These are phyloP conservation scores for Calonectria henricotiae DNA, from an alignment of 2,329 filamentous ascomycete species.

Conservation along the genomic window DNA sequence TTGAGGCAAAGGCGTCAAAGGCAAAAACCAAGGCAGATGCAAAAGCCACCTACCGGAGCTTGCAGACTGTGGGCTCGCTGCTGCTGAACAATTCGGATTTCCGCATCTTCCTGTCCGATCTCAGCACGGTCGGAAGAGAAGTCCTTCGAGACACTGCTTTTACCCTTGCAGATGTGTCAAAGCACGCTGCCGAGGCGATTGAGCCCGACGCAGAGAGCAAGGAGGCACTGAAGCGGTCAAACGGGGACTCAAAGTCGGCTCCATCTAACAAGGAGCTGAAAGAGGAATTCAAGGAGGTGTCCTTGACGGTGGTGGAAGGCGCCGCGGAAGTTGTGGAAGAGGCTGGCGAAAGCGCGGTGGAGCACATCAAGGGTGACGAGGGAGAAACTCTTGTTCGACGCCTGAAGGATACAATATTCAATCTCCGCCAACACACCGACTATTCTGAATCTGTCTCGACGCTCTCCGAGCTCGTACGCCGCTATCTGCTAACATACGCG, in stretches of 20 bases:
- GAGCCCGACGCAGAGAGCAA: conserved; percentile 78
- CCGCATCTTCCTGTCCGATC: conserved; percentile 85
- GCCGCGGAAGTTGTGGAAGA: conserved; percentile 70
- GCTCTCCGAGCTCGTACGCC: conserved; percentile 81
- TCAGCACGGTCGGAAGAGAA: conserved; percentile 84
- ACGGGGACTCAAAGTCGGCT: conserved; percentile 52
- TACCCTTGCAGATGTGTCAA: conserved; percentile 82
- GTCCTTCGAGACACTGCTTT: conserved; percentile 91
- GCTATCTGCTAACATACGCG: conserved; percentile 85
- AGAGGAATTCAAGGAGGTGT: conserved; percentile 70
- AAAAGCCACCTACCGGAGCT: conserved; percentile 77
- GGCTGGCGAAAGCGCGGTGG: conserved; percentile 79
- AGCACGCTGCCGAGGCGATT: conserved; percentile 81
- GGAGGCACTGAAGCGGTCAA: conserved; percentile 64
- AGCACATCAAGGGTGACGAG: conserved; percentile 82
- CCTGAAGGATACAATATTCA: conserved; percentile 82
- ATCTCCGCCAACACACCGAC: conserved; percentile 82
- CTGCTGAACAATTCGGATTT: conserved; percentile 93
- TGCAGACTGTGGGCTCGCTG: conserved; percentile 87
- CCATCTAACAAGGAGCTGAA: conserved; percentile 78
- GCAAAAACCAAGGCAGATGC: conserved; percentile 57
- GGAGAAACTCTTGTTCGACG: conserved; percentile 81
- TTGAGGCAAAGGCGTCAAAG: conserved; percentile 51
- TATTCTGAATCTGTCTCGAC: conserved; percentile 91
- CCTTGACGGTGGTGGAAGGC: conserved; percentile 69